phyloP scores from a whole-genome alignment of 148 eudicot genomes.

The Spergularia bocconei region DNA sequence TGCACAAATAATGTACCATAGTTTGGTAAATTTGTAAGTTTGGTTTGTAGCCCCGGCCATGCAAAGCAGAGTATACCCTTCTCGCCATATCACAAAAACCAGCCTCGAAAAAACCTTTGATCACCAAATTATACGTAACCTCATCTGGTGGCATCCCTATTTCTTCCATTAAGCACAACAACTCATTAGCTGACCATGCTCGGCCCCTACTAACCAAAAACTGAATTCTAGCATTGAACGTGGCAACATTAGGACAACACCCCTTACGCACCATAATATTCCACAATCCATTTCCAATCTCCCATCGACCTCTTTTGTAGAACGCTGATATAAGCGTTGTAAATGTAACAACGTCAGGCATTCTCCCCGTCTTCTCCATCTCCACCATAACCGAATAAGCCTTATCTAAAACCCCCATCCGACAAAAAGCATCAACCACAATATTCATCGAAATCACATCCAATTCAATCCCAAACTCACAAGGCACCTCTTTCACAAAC shows the following conservation, averaged over 20 bases:
- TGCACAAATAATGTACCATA: slow-evolving; percentile 78
- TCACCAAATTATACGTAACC: slow-evolving; percentile 79
- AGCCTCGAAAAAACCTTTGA: slow-evolving; percentile 72
- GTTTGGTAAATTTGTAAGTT: slow-evolving; percentile 75
- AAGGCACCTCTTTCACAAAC: slow-evolving; percentile 47
- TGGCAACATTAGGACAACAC: slow-evolving; percentile 69
- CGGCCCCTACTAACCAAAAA: slow-evolving; percentile 60
- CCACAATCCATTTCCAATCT: slow-evolving; percentile 85
- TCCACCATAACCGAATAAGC: slow-evolving; percentile 54
- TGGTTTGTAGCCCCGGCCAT: slow-evolving; percentile 51
- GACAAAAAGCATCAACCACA: slow-evolving; percentile 65
- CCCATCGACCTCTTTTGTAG: slow-evolving; percentile 49
- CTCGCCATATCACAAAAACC: slow-evolving; percentile 70
- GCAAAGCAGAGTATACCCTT: slow-evolving; percentile 63
- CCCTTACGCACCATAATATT: slow-evolving; percentile 74
- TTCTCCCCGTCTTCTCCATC: slow-evolving; percentile 62
- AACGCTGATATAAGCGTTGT: slow-evolving; percentile 75
- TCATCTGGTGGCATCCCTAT: slow-evolving; percentile 57
- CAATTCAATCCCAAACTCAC: slow-evolving; percentile 42
- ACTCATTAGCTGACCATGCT: slow-evolving; percentile 71
- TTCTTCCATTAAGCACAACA: slow-evolving; percentile 52
- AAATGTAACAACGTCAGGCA: slow-evolving; percentile 73
- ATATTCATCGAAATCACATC: slow-evolving; percentile 66
- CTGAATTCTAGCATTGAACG: slow-evolving; percentile 85
- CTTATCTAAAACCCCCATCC: slow-evolving; percentile 50